Evolutionary conservation across 345 rosid species (phyloP), one percentile per base, ranked within the genome.

Genomic region (Citrus medica): DNA sequence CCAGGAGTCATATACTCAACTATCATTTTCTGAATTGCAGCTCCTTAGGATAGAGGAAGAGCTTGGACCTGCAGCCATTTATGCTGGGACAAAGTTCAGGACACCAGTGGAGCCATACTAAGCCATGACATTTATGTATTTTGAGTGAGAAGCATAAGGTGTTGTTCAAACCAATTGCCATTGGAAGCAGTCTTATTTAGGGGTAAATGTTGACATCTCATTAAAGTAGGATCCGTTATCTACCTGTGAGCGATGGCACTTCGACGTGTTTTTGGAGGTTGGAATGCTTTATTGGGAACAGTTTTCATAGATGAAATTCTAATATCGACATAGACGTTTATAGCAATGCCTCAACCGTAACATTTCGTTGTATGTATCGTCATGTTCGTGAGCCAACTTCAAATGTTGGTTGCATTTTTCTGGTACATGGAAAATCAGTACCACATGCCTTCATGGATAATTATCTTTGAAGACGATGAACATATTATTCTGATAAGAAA

Each of bases 41-140:
- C 91, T 88, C 63, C 87, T 88, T 1, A 83, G 91, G 85, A 86
- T 86, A 2, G 89, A 88, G 64, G 87, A 88, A 81, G 91, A 88
- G 79, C 82, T 88, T 28, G 91, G 91, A 46, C 32, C 89, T 27
- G 88, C 78, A 3, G 88, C 89, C 25, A 73, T 83, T 16, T 86
- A 85, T 28, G 91, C 89, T 19, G 89, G 91, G 75, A 79, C 83
- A 21, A 88, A 86, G 67, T 86, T 86, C 86, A 82, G 91, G 67
- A 75, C 84, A 55, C 91, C 91, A 1, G 89, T 88, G 1, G 81
- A 82, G 59, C 89, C 91, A 3, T 88, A 86, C 72, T 88, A 83
- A 67, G 33, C 42, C 74, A 25, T 53, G 19, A 2, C 22, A 19
- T 14, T 12, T 59, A 9, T 21, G n/a, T 37, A 60, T 9, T 24